phyloP scores from a whole-genome alignment of 2,329 filamentous ascomycete genomes.

The Fusarium mangiferae region DNA sequence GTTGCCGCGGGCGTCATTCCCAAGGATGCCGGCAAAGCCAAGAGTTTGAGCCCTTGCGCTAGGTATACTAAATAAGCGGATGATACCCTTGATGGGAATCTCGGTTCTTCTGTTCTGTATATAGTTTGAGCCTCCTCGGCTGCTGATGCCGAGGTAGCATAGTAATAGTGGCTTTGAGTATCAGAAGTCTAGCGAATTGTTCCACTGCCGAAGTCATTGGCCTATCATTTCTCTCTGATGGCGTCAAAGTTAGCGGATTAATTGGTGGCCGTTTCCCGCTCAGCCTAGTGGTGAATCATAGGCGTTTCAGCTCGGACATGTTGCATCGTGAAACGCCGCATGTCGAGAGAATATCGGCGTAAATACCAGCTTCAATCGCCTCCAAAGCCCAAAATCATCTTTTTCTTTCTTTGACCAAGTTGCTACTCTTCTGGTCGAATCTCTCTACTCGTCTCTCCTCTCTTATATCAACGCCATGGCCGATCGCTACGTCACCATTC shows the following conservation, averaged over 20 bases:
- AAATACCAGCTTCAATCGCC: not conserved
- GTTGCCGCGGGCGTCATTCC: conserved; percentile 44
- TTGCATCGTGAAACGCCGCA: not conserved
- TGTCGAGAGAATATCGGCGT: not conserved
- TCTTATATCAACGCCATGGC: not conserved
- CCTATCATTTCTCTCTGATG: not conserved
- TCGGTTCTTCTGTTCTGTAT: not conserved
- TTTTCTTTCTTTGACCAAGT: not conserved
- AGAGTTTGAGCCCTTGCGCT: conserved; percentile 11
- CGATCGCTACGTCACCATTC: conserved; percentile 7
- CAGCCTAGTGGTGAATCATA: not conserved
- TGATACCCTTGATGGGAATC: fast-evolving
- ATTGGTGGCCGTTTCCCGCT: not conserved
- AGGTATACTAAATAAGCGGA: not conserved
- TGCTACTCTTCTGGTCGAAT: fast-evolving
- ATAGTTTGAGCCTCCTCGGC: not conserved
- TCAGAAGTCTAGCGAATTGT: not conserved
- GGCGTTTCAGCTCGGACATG: not conserved
- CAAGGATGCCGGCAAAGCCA: conserved; percentile 34
- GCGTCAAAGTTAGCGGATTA: not conserved
- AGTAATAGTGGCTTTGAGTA: not conserved
- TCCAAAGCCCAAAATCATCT: too few species aligned
- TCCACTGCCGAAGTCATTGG: not conserved
- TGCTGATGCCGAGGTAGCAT: not conserved
- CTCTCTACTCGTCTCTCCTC: fast-evolving